Conservation (phyloP, 805 yeast genomes). For the Cyberlindnera sargentensis region DNA sequence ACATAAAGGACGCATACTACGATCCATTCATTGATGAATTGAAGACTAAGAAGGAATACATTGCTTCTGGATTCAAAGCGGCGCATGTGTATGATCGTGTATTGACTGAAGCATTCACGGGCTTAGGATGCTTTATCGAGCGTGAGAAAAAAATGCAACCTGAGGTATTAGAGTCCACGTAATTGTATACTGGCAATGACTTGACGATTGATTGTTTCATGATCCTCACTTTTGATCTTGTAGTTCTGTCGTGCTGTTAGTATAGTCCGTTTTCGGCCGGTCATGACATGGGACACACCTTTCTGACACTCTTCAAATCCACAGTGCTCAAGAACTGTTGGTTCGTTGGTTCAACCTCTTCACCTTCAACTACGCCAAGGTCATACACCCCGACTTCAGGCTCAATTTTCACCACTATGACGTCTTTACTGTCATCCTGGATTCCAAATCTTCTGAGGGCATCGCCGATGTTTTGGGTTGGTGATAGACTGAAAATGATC, state of each 20-base stretch:
- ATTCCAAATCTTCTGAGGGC: slow-evolving; percentile 68
- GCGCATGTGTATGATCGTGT: slow-evolving; percentile 66
- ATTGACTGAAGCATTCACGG: slow-evolving; percentile 83
- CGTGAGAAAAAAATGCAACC: slow-evolving; percentile 35
- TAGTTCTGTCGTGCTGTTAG: slow-evolving; percentile 7
- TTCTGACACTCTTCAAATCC: slow-evolving; percentile 29
- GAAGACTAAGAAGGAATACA: slow-evolving; percentile 52
- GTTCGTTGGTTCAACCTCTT: slow-evolving; percentile 28
- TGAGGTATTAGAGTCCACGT: slow-evolving; percentile 29
- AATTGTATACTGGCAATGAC: slow-evolving; percentile 41
- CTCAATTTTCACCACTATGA: slow-evolving; percentile 46
- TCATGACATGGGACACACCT: slow-evolving; percentile 6
- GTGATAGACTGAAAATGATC: slow-evolving; percentile 59
- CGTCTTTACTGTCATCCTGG: slow-evolving; percentile 35
- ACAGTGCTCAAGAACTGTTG: slow-evolving; percentile 23
- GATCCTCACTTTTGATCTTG: slow-evolving; percentile 13
- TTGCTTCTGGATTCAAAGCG: slow-evolving; percentile 82
- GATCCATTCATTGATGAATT: slow-evolving; percentile 58
- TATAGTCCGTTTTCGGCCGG: slow-evolving; percentile 7
- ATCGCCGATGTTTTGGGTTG: slow-evolving; percentile 65
- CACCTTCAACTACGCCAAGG: slow-evolving; percentile 28
- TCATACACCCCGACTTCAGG: slow-evolving; percentile 19
- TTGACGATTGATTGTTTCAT: slow-evolving; percentile 29
- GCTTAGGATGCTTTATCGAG: slow-evolving; percentile 75
- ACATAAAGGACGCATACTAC: slow-evolving; percentile 39